These are phyloP conservation scores for Alloteropsis angusta DNA, from an alignment of 202 grass and related monocot genomes.

Conservation along the genomic window DNA sequence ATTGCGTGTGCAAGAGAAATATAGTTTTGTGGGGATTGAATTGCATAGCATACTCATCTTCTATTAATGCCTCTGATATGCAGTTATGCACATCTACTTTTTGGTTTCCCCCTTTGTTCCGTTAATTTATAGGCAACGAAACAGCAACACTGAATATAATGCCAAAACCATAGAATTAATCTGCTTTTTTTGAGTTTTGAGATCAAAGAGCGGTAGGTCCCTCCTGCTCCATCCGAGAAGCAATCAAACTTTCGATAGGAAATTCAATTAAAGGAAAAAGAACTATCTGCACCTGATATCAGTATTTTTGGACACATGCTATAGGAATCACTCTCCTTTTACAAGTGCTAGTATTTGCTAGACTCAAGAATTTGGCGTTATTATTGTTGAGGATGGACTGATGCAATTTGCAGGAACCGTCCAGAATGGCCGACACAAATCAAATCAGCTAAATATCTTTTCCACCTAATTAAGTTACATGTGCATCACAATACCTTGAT, in stretches of 20 bases:
- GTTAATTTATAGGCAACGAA: constrained; percentile 8
- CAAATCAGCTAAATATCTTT: constrained; percentile 27
- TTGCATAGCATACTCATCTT: neutral
- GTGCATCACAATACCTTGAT: constrained; percentile 37
- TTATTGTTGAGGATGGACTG: constrained; percentile 16
- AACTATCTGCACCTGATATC: neutral
- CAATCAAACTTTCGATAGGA: neutral
- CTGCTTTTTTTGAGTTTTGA: neutral
- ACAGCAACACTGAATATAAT: constrained; percentile 11
- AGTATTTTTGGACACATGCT: constrained; percentile 7
- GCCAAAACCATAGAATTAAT: neutral
- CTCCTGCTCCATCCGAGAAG: neutral
- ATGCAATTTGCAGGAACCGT: constrained; percentile 30
- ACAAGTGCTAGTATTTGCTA: neutral
- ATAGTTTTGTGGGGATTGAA: neutral
- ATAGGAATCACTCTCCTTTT: neutral
- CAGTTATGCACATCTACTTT: neutral
- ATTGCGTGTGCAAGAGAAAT: neutral
- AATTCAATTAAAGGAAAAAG: neutral
- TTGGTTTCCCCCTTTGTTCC: neutral
- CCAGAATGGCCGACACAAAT: constrained; percentile 49
- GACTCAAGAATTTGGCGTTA: constrained; percentile 21
- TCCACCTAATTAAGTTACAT: constrained; percentile 36
- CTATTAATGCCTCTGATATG: neutral
- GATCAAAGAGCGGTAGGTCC: neutral